phyloP scores from a whole-genome alignment of 129 eudicot species.

The Artemisia argyi region DNA sequence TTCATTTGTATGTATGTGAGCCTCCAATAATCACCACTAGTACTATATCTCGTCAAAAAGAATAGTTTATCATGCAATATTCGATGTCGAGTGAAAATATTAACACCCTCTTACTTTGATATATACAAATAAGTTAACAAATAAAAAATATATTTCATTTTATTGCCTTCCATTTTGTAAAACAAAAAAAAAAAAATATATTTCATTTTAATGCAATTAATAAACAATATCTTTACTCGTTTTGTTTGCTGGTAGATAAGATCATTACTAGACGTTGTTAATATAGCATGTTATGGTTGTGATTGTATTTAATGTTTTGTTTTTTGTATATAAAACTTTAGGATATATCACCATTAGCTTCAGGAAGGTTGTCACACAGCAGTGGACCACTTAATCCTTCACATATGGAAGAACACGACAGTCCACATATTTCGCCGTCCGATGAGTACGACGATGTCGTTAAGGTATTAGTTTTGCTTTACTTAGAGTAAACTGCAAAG shows the following conservation, averaged over 20 bases:
- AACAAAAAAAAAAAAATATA: too few relatives aligned
- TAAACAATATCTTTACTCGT: not conserved
- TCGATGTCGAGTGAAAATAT: too few relatives aligned
- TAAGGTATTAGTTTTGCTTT: slow-evolving; percentile 41
- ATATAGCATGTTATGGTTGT: slow-evolving; percentile 22
- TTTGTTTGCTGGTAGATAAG: slow-evolving; percentile 1
- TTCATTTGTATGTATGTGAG: too few relatives aligned
- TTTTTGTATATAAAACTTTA: slow-evolving; percentile 11
- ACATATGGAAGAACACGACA: slow-evolving; percentile 64
- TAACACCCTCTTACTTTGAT: too few relatives aligned
- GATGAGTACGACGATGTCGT: slow-evolving; percentile 91
- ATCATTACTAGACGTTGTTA: not conserved
- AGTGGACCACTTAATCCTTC: slow-evolving; percentile 85
- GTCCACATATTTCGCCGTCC: slow-evolving; percentile 78
- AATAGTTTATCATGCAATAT: too few relatives aligned
- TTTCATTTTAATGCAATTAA: too few relatives aligned
- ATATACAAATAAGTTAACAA: too few relatives aligned
- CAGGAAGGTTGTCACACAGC: slow-evolving; percentile 95
- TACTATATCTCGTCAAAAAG: too few relatives aligned
- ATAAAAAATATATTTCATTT: too few relatives aligned
- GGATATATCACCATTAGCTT: slow-evolving; percentile 97
- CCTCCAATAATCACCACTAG: too few relatives aligned
- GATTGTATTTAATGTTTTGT: slow-evolving; percentile 13
- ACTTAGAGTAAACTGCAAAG: not conserved
- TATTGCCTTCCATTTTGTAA: too few relatives aligned